phyloP scores from a whole-genome alignment of 306 rosid species.

The Arachis hypogaea region DNA sequence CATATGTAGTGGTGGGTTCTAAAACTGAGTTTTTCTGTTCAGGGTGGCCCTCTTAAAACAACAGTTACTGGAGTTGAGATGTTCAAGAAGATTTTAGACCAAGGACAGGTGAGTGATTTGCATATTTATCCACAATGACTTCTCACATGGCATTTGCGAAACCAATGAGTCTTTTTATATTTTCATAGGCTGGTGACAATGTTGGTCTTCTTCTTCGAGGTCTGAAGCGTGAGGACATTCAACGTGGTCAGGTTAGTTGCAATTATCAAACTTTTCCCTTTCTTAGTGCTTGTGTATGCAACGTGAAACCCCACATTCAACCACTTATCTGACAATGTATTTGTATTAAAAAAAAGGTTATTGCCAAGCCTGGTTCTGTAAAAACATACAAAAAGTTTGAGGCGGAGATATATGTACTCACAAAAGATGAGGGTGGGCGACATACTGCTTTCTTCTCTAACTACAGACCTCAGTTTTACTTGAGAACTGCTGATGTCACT shows the following conservation, averaged over 20 bases:
- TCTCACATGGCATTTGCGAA: slow-evolving; percentile 17
- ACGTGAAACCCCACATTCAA: background rate
- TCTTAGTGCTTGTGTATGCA: background rate
- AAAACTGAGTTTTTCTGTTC: slow-evolving; percentile 37
- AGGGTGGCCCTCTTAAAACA: slow-evolving; percentile 85
- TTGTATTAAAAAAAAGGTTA: slow-evolving; percentile 57
- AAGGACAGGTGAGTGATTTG: slow-evolving; percentile 78
- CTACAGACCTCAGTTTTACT: slow-evolving; percentile 92
- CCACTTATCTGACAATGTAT: slow-evolving; percentile 1
- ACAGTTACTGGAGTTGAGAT: slow-evolving; percentile 98
- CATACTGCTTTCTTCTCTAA: slow-evolving; percentile 97
- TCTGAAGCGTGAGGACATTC: slow-evolving; percentile 89
- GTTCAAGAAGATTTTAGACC: slow-evolving; percentile 98
- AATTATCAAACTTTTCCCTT: slow-evolving; percentile 4
- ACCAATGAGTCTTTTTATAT: slow-evolving; percentile 40
- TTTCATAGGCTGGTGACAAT: slow-evolving; percentile 87
- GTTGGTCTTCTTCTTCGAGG: slow-evolving; percentile 99
- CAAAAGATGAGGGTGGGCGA: slow-evolving; percentile 99
- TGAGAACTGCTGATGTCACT: slow-evolving; percentile 97
- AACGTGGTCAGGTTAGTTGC: slow-evolving; percentile 90
- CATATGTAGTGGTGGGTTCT: slow-evolving; percentile 31
- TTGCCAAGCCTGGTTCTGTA: slow-evolving; percentile 88
- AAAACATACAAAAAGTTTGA: slow-evolving; percentile 87
- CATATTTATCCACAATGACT: slow-evolving; percentile 22
- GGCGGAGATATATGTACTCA: slow-evolving; percentile 96